Evolutionary conservation across 345 rosid genomes (phyloP).

Genomic region (Theobroma cacao): DNA sequence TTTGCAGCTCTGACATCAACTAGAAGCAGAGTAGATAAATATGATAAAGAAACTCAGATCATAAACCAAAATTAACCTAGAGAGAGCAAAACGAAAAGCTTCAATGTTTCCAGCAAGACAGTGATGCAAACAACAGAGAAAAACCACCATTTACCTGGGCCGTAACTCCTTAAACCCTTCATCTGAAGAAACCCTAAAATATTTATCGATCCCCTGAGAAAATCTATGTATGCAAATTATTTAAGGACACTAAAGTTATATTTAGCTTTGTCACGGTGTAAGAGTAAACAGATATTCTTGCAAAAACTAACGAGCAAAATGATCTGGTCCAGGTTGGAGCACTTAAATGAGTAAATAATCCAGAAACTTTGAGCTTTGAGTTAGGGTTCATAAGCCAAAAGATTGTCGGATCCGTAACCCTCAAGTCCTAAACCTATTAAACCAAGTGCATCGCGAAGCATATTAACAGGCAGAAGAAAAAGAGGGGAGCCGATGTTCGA

Average conservation of each 20-base stretch:
- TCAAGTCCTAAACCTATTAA: not conserved
- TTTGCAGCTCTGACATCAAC: too few species aligned
- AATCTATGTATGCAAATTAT: not conserved
- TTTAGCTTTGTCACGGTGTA: not conserved
- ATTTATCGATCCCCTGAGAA: not conserved
- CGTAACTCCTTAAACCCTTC: not conserved
- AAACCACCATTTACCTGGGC: not conserved
- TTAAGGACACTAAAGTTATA: not conserved
- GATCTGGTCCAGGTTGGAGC: not conserved
- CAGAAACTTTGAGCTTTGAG: not conserved
- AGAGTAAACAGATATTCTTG: not conserved
- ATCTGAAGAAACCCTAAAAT: not conserved
- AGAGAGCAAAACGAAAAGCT: not conserved
- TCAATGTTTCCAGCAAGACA: not conserved
- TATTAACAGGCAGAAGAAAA: not conserved
- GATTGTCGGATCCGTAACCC: not conserved
- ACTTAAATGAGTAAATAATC: not conserved
- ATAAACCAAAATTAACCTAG: not conserved
- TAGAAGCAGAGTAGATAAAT: not conserved
- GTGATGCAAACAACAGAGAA: not conserved
- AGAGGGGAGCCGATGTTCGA: not conserved
- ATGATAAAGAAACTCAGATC: not conserved
- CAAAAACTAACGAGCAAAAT: not conserved
- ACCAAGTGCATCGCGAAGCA: not conserved
- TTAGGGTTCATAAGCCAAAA: not conserved